phyloP scores from a whole-genome alignment of 371 early-diverging fungal species.

The Dichotomocladium elegans region DNA sequence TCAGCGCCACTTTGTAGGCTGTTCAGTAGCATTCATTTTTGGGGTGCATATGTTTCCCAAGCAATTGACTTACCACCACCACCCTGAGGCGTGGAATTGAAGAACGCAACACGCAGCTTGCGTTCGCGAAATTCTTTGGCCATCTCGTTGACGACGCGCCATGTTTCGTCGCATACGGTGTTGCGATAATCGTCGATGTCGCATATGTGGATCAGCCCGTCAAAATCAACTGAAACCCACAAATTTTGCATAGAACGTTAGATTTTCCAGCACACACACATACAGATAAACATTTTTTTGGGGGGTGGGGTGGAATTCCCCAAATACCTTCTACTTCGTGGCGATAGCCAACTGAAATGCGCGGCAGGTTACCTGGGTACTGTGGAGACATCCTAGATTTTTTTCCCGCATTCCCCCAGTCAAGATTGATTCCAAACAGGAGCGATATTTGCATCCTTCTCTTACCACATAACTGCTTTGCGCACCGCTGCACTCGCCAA shows the following conservation, averaged over 20 bases:
- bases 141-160: constrained; percentile 53
- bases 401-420: too few relatives aligned
- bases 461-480: constrained; percentile 64
- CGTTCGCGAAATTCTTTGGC: constrained; percentile 44
- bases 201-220: constrained; percentile 57
- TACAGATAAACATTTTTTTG: not conserved
- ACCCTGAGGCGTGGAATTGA: constrained; percentile 87
- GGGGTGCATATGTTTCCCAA: too few relatives aligned
- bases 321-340: constrained; percentile 64
- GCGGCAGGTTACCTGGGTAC: constrained; percentile 69
- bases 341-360: constrained; percentile 60
- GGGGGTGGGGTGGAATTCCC: not conserved
- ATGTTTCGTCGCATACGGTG: constrained; percentile 57
- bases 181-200: constrained; percentile 56
- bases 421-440: too few relatives aligned
- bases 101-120: constrained; percentile 62
- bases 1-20: constrained; percentile 83
- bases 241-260: not conserved
- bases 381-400: constrained; percentile 56
- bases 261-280: not conserved
- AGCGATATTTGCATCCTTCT: not conserved
- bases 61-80: constrained; percentile 71
- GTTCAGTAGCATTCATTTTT: too few relatives aligned
- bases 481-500: constrained; percentile 71
- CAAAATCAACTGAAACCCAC: constrained; percentile 63